Conservation (phyloP, 257 asterid genomes). For the Plantago major region DNA sequence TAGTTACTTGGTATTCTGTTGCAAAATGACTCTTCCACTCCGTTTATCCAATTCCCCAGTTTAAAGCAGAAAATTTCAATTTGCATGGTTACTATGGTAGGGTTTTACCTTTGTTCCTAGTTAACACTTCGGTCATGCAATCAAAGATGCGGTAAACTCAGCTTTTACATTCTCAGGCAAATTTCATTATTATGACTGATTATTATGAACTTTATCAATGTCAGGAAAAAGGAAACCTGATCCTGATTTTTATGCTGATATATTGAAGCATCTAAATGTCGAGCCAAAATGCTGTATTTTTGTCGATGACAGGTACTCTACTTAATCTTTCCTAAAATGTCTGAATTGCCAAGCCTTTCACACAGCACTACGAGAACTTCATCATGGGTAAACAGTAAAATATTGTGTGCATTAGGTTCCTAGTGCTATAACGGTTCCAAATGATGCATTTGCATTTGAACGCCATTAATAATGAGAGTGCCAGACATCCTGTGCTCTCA, state of each 20-base stretch:
- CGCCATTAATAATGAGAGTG: no score
- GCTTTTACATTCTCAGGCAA: not conserved
- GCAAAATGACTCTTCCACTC: no score
- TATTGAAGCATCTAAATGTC: constrained; percentile 56
- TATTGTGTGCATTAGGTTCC: no score
- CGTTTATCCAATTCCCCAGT: no score
- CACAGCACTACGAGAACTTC: not conserved
- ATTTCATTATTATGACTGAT: not conserved
- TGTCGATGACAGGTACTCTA: constrained; percentile 76
- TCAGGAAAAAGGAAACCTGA: constrained; percentile 94
- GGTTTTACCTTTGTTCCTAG: not conserved
- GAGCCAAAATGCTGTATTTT: constrained; percentile 65
- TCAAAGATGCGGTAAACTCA: not conserved
- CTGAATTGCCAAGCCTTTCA: not conserved
- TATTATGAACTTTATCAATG: constrained; percentile 17
- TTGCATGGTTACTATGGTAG: not conserved
- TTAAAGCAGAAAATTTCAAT: no score
- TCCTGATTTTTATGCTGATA: constrained; percentile 62
- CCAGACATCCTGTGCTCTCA: no score
- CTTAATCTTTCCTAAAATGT: constrained; percentile 7
- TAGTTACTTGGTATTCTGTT: no score
- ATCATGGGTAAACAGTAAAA: not conserved
- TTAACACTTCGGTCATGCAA: not conserved
- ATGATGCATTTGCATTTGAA: no score
- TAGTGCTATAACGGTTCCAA: no score